Base-by-base conservation (phyloP, 805 yeast species). In the Priceomyces melissophilus region DNA sequence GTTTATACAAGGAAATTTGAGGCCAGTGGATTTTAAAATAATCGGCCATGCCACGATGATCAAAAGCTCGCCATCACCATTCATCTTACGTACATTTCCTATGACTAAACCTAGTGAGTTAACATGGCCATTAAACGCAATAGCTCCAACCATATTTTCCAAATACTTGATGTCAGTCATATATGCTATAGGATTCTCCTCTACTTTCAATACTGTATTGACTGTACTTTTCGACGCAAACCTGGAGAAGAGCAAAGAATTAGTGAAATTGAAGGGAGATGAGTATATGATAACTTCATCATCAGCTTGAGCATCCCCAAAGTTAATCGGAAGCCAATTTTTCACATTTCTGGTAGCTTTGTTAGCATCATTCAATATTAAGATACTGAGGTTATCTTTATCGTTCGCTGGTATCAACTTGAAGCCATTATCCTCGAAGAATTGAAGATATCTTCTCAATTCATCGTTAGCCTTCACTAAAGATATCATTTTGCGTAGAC, bases 21-120 rank as follows among this genome's bases (percentile, higher is more conserved):
- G 17, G 2, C n/a, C n/a, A 4, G 42, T 27, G 8, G 42, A 3
- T 7, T 32, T 17, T 37, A 45, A 50, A 11, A 61, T 46, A 1
- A 28, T 12, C 3, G 42, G 38, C 69, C 69, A 65, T 3, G 65
- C 46, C 9, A 62, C n/a, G 3, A 67, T 47, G 15, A 61, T 48
- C 4, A 65, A 42, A 37, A 74, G 48, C 34, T 73, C 76, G 3
- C 79, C 79, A 38, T 70, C 75, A 6, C 77, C 77, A 43, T 71
- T 65, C 27, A 42, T 39, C 43, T 69, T 69, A 10, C 63, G 49
- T 15, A 72, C 38, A 37, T 59, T 62, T 0, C 76, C 72, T 44
- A 63, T 42, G 1, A 73, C 59, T 17, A 73, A 46, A 0, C 79
- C 79, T 4, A 67, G 35, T 1, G 63, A 54, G 1, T 39, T 40